Percentiles rank a stretch among this genome's conserved stretches.
phyloP scores from a whole-genome alignment of 192 early-diverging fungal species.

The Entomortierella beljakovae region DNA sequence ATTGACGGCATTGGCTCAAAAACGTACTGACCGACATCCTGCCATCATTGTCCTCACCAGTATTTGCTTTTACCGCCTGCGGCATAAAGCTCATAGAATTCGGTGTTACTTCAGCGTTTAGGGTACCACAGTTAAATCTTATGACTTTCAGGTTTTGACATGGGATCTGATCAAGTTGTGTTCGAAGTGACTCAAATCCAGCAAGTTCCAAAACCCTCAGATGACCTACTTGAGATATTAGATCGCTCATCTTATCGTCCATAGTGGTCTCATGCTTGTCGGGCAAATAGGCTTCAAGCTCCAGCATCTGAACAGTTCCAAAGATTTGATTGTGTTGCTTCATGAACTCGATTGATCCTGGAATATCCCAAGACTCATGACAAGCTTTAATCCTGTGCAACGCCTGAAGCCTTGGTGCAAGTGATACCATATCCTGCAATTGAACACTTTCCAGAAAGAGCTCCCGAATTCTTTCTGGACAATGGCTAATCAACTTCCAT shows the following conservation, averaged over 20 bases:
- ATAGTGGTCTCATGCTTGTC: constrained; percentile 32
- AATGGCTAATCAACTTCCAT: constrained; percentile 28
- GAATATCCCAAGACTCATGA: constrained; percentile 40
- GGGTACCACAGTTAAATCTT: constrained; percentile 35
- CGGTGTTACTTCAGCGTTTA: background rate
- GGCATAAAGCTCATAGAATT: background rate
- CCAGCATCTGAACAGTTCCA: constrained; percentile 43
- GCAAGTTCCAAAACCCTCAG: constrained; percentile 32
- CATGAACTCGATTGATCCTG: constrained; percentile 38
- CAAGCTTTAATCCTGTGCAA: constrained; percentile 38
- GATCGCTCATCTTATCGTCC: constrained; percentile 18
- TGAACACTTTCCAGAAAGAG: constrained; percentile 45
- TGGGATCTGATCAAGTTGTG: constrained; percentile 24
- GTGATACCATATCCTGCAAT: constrained; percentile 23
- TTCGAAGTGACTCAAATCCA: constrained; percentile 25
- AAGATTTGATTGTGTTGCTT: constrained; percentile 35
- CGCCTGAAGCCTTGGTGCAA: constrained; percentile 11
- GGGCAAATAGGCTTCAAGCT: constrained; percentile 35
- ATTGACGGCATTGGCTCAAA: constrained; percentile 37
- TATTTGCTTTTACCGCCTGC: background rate
- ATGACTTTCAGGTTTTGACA: constrained; percentile 26
- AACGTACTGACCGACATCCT: constrained; percentile 27
- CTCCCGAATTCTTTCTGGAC: constrained; percentile 44
- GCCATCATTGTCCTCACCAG: background rate
- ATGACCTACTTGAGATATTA: constrained; percentile 30